phyloP scores from a whole-genome alignment of 2,329 filamentous ascomycete species.

The Aspergillus tubingensis region DNA sequence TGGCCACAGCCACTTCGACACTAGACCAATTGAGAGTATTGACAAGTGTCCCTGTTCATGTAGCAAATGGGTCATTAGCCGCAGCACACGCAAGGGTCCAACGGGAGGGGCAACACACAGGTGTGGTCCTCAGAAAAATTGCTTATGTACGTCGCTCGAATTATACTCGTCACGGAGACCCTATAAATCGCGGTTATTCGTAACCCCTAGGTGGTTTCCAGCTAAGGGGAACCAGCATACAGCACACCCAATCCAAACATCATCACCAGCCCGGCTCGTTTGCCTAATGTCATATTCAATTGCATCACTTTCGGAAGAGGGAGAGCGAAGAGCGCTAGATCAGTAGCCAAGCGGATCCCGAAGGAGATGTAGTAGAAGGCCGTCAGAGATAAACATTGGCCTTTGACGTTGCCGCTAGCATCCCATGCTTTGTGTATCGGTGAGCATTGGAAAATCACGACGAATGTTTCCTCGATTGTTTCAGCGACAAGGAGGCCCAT shows the following conservation, averaged over 20 bases:
- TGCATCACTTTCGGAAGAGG: slow-evolving; percentile 17
- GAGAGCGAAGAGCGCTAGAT: slow-evolving; percentile 16
- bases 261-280: slow-evolving; percentile 13
- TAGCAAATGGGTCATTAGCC: neutral
- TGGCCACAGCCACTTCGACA: slow-evolving; percentile 18
- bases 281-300: slow-evolving; percentile 14
- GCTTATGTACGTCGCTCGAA: slow-evolving; percentile 17
- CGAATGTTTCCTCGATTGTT: slow-evolving; percentile 71
- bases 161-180: slow-evolving; percentile 19
- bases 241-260: slow-evolving; percentile 19
- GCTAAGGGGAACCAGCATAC: neutral
- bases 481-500: slow-evolving; percentile 54
- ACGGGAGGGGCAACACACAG: slow-evolving; percentile 8
- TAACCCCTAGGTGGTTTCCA: too few species aligned
- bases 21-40: slow-evolving; percentile 20
- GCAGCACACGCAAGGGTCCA: neutral
- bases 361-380: slow-evolving; percentile 19
- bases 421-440: slow-evolving; percentile 18
- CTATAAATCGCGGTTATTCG: neutral
- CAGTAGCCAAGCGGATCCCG: slow-evolving; percentile 16
- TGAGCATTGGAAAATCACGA: slow-evolving; percentile 50
- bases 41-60: slow-evolving; percentile 13
- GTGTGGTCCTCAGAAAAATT: slow-evolving; percentile 6
- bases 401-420: slow-evolving; percentile 1
- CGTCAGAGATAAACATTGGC: slow-evolving; percentile 14